phyloP scores from a whole-genome alignment of 345 rosid species.

The Hibiscus syriacus region DNA sequence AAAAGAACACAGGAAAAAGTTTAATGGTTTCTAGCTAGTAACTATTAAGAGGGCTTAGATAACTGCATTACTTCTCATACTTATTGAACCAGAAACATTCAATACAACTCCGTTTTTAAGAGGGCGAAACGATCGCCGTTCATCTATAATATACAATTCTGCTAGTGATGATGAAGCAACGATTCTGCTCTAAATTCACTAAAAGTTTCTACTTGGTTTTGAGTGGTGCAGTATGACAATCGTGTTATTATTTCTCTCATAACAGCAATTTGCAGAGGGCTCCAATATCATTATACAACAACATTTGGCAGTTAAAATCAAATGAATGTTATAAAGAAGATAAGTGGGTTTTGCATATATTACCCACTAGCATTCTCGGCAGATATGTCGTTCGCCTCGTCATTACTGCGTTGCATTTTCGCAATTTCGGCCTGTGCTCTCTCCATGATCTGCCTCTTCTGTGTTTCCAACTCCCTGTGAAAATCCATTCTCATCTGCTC shows the following conservation, averaged over 20 bases:
- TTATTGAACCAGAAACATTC: too few relatives aligned
- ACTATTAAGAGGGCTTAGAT: too few relatives aligned
- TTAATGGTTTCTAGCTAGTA: too few relatives aligned
- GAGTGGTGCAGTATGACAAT: constrained; percentile 15
- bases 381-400: constrained; percentile 51
- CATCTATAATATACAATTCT: too few relatives aligned
- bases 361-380: constrained; percentile 56
- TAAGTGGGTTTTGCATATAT: constrained; percentile 3
- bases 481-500: constrained; percentile 96
- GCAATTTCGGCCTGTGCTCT: constrained; percentile 77
- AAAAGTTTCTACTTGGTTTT: constrained; percentile 8
- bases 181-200: too few relatives aligned
- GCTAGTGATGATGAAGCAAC: too few relatives aligned
- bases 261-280: neutral
- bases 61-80: too few relatives aligned
- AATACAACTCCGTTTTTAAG: too few relatives aligned
- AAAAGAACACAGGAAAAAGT: too few relatives aligned
- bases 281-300: constrained; percentile 20
- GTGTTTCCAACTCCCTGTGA: constrained; percentile 80
- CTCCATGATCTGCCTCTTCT: constrained; percentile 80
- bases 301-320: constrained; percentile 13
- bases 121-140: too few relatives aligned
- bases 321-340: constrained; percentile 3
- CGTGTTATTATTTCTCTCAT: constrained; percentile 9
- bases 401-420: constrained; percentile 39